Conservation (phyloP, 2,329 filamentous ascomycete genomes). For the Lasiodiplodia citricola region DNA sequence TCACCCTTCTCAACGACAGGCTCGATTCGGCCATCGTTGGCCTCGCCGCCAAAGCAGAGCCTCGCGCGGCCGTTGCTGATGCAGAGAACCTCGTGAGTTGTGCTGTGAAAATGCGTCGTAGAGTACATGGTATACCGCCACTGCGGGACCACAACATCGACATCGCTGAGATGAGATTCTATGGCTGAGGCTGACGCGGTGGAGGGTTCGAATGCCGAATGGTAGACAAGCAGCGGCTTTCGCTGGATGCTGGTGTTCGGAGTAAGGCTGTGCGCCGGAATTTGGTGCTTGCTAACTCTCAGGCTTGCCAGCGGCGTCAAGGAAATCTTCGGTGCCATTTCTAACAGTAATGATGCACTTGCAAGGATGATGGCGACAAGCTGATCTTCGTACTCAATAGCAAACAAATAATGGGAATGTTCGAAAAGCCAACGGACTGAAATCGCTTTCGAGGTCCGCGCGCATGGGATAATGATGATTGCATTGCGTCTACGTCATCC, state of each 20-base stretch:
- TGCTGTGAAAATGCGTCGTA: conserved; percentile 71
- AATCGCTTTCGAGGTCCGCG: neutral
- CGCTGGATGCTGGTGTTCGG: conserved; percentile 70
- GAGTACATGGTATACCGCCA: conserved; percentile 74
- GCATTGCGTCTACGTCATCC: conserved; percentile 18
- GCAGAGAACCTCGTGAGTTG: conserved; percentile 69
- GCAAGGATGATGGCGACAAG: neutral
- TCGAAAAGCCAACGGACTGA: neutral
- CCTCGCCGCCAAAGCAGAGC: conserved; percentile 70
- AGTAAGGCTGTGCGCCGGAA: conserved; percentile 61
- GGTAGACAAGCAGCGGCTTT: conserved; percentile 71
- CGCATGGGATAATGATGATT: neutral
- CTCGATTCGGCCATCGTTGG: conserved; percentile 64
- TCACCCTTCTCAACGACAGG: conserved; percentile 63
- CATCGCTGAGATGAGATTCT: conserved; percentile 59
- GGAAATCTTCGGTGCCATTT: conserved; percentile 28
- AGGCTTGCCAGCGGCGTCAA: conserved; percentile 58
- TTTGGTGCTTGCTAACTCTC: conserved; percentile 62
- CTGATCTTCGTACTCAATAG: neutral
- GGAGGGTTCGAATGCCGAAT: conserved; percentile 58
- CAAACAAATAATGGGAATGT: neutral
- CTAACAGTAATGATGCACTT: neutral
- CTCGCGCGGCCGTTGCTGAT: conserved; percentile 63
- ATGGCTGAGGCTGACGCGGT: conserved; percentile 55
- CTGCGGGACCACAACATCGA: conserved; percentile 64